Evolutionary conservation across 192 early-diverging fungal genomes (phyloP), one percentile per base, ranked within the genome.

Genomic region (Entomortierella lignicola): DNA sequence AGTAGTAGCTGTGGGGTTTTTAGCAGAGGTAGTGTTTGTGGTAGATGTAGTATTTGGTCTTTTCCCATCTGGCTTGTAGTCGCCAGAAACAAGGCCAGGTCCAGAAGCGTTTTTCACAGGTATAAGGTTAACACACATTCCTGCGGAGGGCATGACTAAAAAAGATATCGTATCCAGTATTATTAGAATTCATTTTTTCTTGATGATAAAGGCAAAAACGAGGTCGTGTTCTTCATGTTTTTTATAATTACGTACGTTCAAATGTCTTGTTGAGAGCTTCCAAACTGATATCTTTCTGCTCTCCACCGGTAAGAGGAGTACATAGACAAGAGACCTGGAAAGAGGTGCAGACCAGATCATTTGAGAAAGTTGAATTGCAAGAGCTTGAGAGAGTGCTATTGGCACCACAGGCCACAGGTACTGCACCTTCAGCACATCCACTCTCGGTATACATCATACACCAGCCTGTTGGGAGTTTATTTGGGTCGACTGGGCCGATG

Each of bases 391-490:
- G 48, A 21, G 72, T 67, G 43, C 39, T 27, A 53, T 67, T 67
- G 20, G 64, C 64, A 29, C 72, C 72, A 43, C 72, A 74, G 17
- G 27, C 47, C 2, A 2, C 32, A 18, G 59, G 27, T 4, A 27
- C 58, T 29, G 37, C 31, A 0, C 5, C 21, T 8, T 55, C 64
- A 29, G 11, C 5, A 39, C 72, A 74, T n/a, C 61, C 23, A 12
- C 15, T 34, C 23, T 34, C 67, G 6, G 3, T 55, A 41, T 60
- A 58, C 17, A 31, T 41, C n/a, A 32, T 42, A 62, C 72, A 74
- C 72, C 72, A 74, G 30, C 61, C 72, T 17, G 30, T 47, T n/a
- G 58, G 56, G 30, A 74, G 72, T 58, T 74, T 74, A 27, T 47
- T 13, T 50, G 72, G 72, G 25, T 74, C 72, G 20, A 74, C 72